These are phyloP conservation scores for Sesbania bispinosa DNA, from an alignment of 306 rosid genomes.

Conservation along the genomic window DNA sequence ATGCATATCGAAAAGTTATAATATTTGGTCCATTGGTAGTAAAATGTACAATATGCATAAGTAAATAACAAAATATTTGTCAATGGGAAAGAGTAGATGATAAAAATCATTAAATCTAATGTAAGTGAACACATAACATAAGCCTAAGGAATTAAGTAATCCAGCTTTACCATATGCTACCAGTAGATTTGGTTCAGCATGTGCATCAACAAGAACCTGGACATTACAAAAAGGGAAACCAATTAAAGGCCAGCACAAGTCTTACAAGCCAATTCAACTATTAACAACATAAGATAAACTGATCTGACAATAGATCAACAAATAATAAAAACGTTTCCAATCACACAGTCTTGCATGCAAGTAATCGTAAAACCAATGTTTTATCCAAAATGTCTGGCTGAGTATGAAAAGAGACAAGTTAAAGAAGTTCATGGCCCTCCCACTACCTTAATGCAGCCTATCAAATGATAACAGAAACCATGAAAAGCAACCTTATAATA, in stretches of 20 bases:
- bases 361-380: constrained; percentile 7
- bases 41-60: not conserved
- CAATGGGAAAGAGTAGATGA: not conserved
- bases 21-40: not conserved
- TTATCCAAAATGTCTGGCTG: not conserved
- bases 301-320: not conserved
- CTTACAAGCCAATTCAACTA: not conserved
- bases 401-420: constrained; percentile 3
- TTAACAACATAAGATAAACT: not conserved
- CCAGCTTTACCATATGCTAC: constrained; percentile 78
- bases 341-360: not conserved
- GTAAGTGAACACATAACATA: constrained; percentile 11
- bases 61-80: not conserved
- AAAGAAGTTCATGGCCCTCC: not conserved
- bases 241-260: constrained; percentile 1
- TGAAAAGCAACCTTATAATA: not conserved
- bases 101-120: not conserved
- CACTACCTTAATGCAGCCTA: not conserved
- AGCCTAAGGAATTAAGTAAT: constrained; percentile 14
- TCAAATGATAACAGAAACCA: not conserved
- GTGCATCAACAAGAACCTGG: constrained; percentile 86
- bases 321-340: constrained; percentile 16
- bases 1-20: constrained; percentile 13
- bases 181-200: constrained; percentile 71
- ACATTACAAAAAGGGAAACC: constrained; percentile 20